These are phyloP conservation scores for Beauveria medogensis DNA, from an alignment of 2,329 filamentous ascomycete species.

Conservation along the genomic window DNA sequence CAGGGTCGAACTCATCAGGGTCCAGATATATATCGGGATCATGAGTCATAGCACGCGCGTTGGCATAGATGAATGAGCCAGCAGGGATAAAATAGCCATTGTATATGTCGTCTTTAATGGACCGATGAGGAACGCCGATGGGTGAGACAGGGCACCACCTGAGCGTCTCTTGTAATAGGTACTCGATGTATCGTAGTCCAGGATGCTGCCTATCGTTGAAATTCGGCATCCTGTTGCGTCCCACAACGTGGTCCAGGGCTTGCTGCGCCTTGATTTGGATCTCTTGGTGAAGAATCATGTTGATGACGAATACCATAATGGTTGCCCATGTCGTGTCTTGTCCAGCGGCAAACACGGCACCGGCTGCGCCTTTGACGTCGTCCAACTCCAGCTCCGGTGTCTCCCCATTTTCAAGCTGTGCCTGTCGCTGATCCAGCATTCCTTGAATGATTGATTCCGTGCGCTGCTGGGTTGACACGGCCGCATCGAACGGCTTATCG, in stretches of 20 bases:
- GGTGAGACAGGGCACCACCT: slow-evolving; percentile 38
- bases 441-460: slow-evolving; percentile 22
- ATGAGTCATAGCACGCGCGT: slow-evolving; percentile 36
- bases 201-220: slow-evolving; percentile 32
- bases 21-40: slow-evolving; percentile 32
- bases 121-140: slow-evolving; percentile 46
- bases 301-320: slow-evolving; percentile 36
- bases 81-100: slow-evolving; percentile 48
- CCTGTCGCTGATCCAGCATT: slow-evolving; percentile 20
- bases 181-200: slow-evolving; percentile 34
- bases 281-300: slow-evolving; percentile 32
- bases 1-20: slow-evolving; percentile 37
- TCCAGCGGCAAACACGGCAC: slow-evolving; percentile 39
- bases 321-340: slow-evolving; percentile 37
- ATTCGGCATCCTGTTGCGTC: slow-evolving; percentile 34
- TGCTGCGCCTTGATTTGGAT: slow-evolving; percentile 38
- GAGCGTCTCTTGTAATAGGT: slow-evolving; percentile 38
- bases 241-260: slow-evolving; percentile 40
- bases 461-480: slow-evolving; percentile 22
- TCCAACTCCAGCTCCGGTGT: slow-evolving; percentile 28
- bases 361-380: slow-evolving; percentile 42
- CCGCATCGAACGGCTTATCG: slow-evolving; percentile 34
- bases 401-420: slow-evolving; percentile 19
- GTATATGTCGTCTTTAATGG: slow-evolving; percentile 48
- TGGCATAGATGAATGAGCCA: slow-evolving; percentile 38